These are phyloP conservation scores for Beta macrorhiza DNA, from an alignment of 179 eudicot genomes.

Conservation along the genomic window DNA sequence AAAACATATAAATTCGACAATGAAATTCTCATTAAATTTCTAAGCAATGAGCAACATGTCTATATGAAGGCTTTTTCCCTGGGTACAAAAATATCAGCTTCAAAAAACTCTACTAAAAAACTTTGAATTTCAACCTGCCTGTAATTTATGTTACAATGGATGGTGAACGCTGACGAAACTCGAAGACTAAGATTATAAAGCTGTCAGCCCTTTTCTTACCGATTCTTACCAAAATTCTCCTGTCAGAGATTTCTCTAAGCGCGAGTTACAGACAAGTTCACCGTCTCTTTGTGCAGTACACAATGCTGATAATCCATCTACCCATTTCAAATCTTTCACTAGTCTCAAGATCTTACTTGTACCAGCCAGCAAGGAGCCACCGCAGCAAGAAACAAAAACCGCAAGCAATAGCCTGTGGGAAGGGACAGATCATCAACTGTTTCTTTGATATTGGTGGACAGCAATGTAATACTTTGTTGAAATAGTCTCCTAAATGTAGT, in stretches of 20 bases:
- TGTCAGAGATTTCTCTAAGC: not conserved
- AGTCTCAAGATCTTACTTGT: conserved; percentile 48
- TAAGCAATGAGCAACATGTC: not conserved
- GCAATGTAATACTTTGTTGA: not conserved
- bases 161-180: not conserved
- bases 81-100: conserved; percentile 1
- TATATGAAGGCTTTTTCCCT: not conserved
- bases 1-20: too few relatives aligned
- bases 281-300: not conserved
- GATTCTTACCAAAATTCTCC: not conserved
- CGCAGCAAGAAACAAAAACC: conserved; percentile 76
- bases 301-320: not conserved
- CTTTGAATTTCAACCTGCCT: conserved; percentile 3
- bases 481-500: not conserved
- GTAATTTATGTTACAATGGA: conserved; percentile 15
- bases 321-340: too few relatives aligned
- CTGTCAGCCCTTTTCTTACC: not conserved
- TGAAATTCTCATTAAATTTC: not conserved
- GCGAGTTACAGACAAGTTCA: not conserved
- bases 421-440: conserved; percentile 1
- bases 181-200: not conserved
- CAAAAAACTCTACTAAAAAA: not conserved
- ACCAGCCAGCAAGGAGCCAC: conserved; percentile 93
- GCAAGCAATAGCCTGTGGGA: conserved; percentile 62
- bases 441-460: not conserved